Evolutionary conservation across 345 rosid genomes (phyloP).

Genomic region (Heritiera littoralis): DNA sequence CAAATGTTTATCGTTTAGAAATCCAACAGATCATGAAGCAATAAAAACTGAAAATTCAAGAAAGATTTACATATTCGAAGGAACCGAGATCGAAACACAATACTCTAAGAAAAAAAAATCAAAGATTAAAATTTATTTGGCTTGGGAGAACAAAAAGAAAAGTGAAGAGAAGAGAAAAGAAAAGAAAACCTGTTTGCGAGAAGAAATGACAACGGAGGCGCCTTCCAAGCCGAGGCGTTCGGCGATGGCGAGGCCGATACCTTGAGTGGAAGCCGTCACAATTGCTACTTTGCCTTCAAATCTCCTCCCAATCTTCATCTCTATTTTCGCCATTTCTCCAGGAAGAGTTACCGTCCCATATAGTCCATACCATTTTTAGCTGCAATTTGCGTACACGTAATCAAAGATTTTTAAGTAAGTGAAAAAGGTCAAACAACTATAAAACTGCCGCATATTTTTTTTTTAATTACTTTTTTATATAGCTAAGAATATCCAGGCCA

Average conservation of each 20-base stretch:
- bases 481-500: too few species aligned
- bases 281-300: constrained; percentile 82
- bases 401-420: too few species aligned
- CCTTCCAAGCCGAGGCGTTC: constrained; percentile 84
- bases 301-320: constrained; percentile 45
- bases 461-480: too few species aligned
- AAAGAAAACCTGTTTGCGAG: constrained; percentile 63
- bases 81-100: neutral
- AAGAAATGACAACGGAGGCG: constrained; percentile 69
- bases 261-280: constrained; percentile 94
- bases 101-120: neutral
- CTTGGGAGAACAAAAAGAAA: neutral
- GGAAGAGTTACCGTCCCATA: too few species aligned
- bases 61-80: neutral
- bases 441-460: too few species aligned
- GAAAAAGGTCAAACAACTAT: too few species aligned
- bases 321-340: constrained; percentile 30
- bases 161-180: too few species aligned
- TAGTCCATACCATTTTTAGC: too few species aligned
- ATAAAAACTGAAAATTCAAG: too few species aligned
- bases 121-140: neutral
- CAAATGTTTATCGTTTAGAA: neutral
- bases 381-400: too few species aligned
- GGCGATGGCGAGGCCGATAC: constrained; percentile 79
- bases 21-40: neutral